A percentile compares a stretch with the other conserved stretches of the same genome.
Evolutionary conservation across 2,329 filamentous ascomycete species (phyloP).

Genomic region (Aspergillus sp.): DNA sequence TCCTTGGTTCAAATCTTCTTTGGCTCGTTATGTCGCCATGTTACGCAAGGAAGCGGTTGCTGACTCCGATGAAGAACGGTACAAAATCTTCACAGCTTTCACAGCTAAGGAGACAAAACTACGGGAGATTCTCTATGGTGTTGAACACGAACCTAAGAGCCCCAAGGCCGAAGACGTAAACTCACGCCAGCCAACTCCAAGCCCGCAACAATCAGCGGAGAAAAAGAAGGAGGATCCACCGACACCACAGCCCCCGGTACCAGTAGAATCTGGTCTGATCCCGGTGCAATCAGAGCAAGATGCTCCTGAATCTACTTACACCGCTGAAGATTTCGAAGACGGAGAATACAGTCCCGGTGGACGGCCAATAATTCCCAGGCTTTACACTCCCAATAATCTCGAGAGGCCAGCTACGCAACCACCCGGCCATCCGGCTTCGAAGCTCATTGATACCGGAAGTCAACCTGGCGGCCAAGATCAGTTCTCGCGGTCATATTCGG

Average conservation of each 20-base stretch:
- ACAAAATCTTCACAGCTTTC: slow-evolving; percentile 48
- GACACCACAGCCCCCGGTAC: slow-evolving; percentile 5
- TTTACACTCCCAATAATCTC: slow-evolving; percentile 14
- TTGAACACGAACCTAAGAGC: slow-evolving; percentile 35
- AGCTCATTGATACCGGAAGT: slow-evolving; percentile 1
- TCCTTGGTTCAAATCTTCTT: slow-evolving; percentile 50
- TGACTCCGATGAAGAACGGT: slow-evolving; percentile 45
- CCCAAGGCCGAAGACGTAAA: slow-evolving; percentile 6
- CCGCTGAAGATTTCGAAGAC: slow-evolving; percentile 18
- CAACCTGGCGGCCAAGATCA: slow-evolving; percentile 2
- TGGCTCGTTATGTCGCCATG: slow-evolving; percentile 51
- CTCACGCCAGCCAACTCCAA: slow-evolving; percentile 6
- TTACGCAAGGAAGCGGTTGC: slow-evolving; percentile 46
- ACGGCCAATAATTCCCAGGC: slow-evolving; percentile 38
- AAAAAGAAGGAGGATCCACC: slow-evolving; percentile 4
- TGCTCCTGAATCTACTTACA: slow-evolving; percentile 4
- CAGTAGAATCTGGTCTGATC: slow-evolving; percentile 27
- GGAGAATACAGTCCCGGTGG: slow-evolving; percentile 49
- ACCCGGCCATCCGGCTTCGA: slow-evolving; percentile 5
- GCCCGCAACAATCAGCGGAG: slow-evolving; percentile 4
- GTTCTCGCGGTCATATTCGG: slow-evolving; percentile 18
- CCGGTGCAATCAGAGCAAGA: slow-evolving; percentile 24
- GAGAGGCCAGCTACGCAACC: slow-evolving; percentile 24
- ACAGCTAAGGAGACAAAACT: slow-evolving; percentile 42
- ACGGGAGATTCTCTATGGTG: slow-evolving; percentile 43